Conservation (phyloP, 1,284 basidiomycete species). For the Sporisorium graminicola region DNA sequence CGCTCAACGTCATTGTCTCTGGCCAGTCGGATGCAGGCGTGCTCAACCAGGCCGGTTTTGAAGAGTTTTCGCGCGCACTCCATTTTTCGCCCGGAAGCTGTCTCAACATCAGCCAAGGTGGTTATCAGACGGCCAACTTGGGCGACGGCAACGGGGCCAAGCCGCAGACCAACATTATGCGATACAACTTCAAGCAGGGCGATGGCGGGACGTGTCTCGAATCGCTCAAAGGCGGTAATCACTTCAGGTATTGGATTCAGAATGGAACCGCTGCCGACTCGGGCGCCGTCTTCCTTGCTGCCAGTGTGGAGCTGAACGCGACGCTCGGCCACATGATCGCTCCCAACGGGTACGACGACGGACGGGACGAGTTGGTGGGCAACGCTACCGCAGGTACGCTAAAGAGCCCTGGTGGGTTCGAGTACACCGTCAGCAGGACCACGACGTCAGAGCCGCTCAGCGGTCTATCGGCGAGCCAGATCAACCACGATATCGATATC, state of each 20-base stretch:
- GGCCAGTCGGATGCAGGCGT: conserved; percentile 51
- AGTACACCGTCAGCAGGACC: conserved; percentile 53
- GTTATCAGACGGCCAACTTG: conserved; percentile 64
- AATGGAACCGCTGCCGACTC: conserved; percentile 57
- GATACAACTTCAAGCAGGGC: conserved; percentile 57
- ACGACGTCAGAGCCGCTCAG: conserved; percentile 42
- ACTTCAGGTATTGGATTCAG: conserved; percentile 66
- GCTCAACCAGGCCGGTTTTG: conserved; percentile 52
- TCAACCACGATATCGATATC: conserved; percentile 65
- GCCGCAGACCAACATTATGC: conserved; percentile 60
- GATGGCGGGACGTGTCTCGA: conserved; percentile 58
- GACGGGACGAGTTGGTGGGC: conserved; percentile 59
- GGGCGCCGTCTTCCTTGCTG: conserved; percentile 65
- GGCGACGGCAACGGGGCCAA: conserved; percentile 63
- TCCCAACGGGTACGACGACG: conserved; percentile 63
- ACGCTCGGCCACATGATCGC: conserved; percentile 60
- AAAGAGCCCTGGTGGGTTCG: conserved; percentile 50
- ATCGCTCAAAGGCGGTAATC: conserved; percentile 65
- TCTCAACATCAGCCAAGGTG: conserved; percentile 61
- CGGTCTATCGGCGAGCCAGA: conserved; percentile 38
- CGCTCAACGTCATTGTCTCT: conserved; percentile 66
- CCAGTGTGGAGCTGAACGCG: conserved; percentile 54
- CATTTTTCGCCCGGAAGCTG: conserved; percentile 59
- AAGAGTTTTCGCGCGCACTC: conserved; percentile 53
- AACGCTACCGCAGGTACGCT: conserved; percentile 60